These are phyloP conservation scores for Sphaerostilbella broomeana DNA, from an alignment of 2,329 filamentous ascomycete genomes.

Conservation along the genomic window DNA sequence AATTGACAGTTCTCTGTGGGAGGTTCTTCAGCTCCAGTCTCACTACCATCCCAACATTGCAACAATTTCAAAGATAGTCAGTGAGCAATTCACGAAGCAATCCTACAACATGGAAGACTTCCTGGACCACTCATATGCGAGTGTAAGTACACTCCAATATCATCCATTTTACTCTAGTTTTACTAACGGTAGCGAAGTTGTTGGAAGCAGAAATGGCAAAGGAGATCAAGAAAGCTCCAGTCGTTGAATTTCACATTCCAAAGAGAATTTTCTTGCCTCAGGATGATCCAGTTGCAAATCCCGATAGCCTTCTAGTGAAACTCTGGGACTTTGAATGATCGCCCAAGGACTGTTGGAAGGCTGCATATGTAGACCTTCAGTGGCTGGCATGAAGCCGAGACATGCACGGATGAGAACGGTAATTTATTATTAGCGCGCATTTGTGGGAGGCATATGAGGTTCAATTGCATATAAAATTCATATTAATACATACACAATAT, in stretches of 20 bases:
- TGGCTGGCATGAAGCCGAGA: too few species aligned
- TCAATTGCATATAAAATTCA: too few species aligned
- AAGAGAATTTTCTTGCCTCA: slow-evolving; percentile 66
- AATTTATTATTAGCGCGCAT: too few species aligned
- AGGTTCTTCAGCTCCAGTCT: slow-evolving; percentile 80
- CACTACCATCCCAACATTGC: slow-evolving; percentile 98
- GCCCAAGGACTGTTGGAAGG: slow-evolving; percentile 3
- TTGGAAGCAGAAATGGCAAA: slow-evolving; percentile 78
- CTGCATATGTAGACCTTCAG: slow-evolving; percentile 5
- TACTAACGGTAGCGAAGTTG: slow-evolving; percentile 49
- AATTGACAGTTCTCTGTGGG: slow-evolving; percentile 92
- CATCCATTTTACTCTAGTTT: neutral
- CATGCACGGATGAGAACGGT: too few species aligned
- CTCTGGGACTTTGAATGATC: slow-evolving; percentile 51
- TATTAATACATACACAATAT: too few species aligned
- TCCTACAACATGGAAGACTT: slow-evolving; percentile 96
- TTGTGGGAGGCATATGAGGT: too few species aligned
- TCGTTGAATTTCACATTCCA: slow-evolving; percentile 90
- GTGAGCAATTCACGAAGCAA: slow-evolving; percentile 95
- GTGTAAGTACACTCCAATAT: slow-evolving; percentile 44
- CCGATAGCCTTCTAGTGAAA: slow-evolving; percentile 52
- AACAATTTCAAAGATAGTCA: slow-evolving; percentile 85
- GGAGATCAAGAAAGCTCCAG: slow-evolving; percentile 76
- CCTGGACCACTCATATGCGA: slow-evolving; percentile 84
- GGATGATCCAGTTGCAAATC: slow-evolving; percentile 38